Evolutionary conservation across 2,329 filamentous ascomycete genomes (phyloP), one percentile per base, ranked within the genome.

Genomic region (Trichoderma sp.): DNA sequence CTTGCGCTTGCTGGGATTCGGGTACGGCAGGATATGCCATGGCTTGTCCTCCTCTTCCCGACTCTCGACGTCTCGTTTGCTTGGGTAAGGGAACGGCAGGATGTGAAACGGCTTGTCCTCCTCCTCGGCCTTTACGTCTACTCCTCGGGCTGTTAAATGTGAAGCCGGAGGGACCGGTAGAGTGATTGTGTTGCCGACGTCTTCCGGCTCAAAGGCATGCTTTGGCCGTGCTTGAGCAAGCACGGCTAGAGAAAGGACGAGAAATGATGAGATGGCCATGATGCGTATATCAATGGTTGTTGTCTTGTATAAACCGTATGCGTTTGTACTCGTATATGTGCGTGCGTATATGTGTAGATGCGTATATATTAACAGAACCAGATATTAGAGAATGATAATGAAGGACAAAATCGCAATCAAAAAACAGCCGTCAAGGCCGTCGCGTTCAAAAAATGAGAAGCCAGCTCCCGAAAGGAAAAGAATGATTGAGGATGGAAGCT

Each of bases 181-280:
- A 14, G 71, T 57, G 15, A 67, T 70, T 34, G n/a, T 56, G n/a
- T 67, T 51, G 18, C 69, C 71, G 8, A 58, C 43, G 26, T 72
- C 47, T 43, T 74, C 51, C 6, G 66, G 63, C 14, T 67, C 73
- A 51, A 72, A 53, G 30, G 30, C 73, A 34, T 70, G 26, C n/a
- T 73, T 73, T 4, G 73, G 74, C 63, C 72, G 70, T 24, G 73
- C 73, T 2, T 71, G 69, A 14, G 57, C 72, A 1, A 73, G 64
- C 6, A 72, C 15, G 24, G 66, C 57, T 6, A 73, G 60, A 39
- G 70, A 70, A 14, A 74, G 21, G n/a, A 73, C 32, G 28, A 74
- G 39, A 34, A 73, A 56, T 4, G 58, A 58, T 11, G 66, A 47
- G 4, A 66, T 60, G 30, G 67, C 68, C 73, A 74, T 74, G 68